Evolutionary conservation across 2,329 filamentous ascomycete genomes (phyloP), one percentile per base, ranked within the genome.

Genomic region (Akanthomyces lecanii): DNA sequence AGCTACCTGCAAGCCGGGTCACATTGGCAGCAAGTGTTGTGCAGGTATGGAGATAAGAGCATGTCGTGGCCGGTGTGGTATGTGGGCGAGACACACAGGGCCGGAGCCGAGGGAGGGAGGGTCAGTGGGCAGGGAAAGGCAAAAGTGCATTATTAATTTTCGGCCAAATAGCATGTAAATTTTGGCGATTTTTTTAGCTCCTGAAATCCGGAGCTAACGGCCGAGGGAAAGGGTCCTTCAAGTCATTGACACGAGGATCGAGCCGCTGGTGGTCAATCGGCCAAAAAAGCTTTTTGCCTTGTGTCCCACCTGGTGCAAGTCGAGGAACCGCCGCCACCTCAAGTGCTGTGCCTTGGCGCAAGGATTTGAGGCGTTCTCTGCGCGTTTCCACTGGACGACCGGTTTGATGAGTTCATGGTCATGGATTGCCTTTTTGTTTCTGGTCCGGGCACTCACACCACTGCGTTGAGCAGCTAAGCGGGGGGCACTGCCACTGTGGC

Each of bases 261-360:
- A 53, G 25, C 16, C 25, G 25, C 21, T 33, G 28, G 58, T 53
- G 48, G 58, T 14, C 6, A 45, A 61, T 61, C 58, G 48, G 58
- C 2, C 48, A 6, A 40, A 42, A 51, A 30, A 30, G 36, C 6
- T 42, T 10, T 25, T 42, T 25, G 36, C 12, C 23, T 51, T 40
- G 45, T 48, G 45, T 48, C 45, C 45, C 45, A 51, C 47, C 33
- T 42, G 21, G n/a, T 51, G 11, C 51, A 53, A 30, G 30, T 30
- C 40, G 14, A 21, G 42, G 30, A 36, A 38, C 52, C 12, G 7
- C 16, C 16, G 53, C 53, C 53, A 30, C 25, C 16, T 1, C 2
- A 40, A 16, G 38, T 40, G 18, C 48, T 8, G 12, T 51, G n/a
- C 45, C 45, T 25, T 48, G 45, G 45, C 10, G 7, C 21, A 21